Evolutionary conservation across 495 filamentous ascomycete genomes (phyloP).

Genomic region (Penicillium paradoxum): DNA sequence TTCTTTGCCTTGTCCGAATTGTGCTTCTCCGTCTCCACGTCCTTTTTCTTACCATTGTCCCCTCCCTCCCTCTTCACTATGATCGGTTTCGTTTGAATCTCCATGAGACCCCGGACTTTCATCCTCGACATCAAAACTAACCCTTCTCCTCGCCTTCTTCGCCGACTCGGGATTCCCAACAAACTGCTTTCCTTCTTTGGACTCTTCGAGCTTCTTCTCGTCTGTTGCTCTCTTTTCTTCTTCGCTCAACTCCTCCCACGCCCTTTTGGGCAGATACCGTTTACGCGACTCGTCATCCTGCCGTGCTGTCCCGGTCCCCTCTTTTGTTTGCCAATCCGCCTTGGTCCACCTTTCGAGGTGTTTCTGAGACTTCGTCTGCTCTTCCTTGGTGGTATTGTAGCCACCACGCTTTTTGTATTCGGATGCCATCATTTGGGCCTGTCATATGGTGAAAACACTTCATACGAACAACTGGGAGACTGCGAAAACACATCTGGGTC

Average conservation of each 20-base stretch:
- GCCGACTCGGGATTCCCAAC: constrained; percentile 40
- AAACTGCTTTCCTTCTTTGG: constrained; percentile 42
- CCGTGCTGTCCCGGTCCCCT: constrained; percentile 41
- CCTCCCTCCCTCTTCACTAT: background rate
- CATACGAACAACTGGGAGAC: background rate
- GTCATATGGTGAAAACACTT: background rate
- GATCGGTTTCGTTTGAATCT: background rate
- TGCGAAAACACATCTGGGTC: background rate
- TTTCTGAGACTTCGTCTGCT: constrained; percentile 37
- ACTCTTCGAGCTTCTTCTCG: constrained; percentile 37
- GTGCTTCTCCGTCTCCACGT: too few relatives aligned
- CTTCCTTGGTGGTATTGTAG: constrained; percentile 40
- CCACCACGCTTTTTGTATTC: constrained; percentile 50
- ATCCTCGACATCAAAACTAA: background rate
- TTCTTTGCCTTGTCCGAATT: background rate
- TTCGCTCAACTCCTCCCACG: constrained; percentile 45
- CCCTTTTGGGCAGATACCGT: constrained; percentile 46
- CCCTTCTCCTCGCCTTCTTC: constrained; percentile 32
- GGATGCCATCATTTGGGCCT: constrained; percentile 48
- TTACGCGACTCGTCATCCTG: constrained; percentile 41
- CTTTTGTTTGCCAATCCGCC: constrained; percentile 50
- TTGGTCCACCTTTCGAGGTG: constrained; percentile 42
- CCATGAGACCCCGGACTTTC: background rate
- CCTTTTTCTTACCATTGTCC: background rate
- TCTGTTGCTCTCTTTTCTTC: constrained; percentile 43